Evolutionary conservation across 345 rosid species (phyloP), one percentile per base, ranked within the genome.

Genomic region (Camelina sativa): DNA sequence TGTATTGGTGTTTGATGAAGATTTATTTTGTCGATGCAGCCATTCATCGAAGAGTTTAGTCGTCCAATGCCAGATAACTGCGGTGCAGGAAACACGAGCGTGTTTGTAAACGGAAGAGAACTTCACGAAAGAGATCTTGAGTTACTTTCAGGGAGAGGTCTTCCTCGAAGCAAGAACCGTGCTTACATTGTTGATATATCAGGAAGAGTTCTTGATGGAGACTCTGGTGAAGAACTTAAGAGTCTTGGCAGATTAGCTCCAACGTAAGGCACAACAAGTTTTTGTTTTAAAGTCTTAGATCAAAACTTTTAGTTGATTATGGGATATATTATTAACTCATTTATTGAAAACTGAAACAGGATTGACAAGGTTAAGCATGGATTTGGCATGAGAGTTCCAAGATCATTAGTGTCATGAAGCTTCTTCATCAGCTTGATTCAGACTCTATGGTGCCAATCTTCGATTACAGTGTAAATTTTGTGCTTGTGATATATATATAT

Each of bases 211-310:
- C 68, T 84, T 35, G 96, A 89, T 66, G 93, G 89, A 60, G 91
- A 86, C 56, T 83, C 89, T 41, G 85, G 89, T 9, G 82, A 85
- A 80, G 87, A 82, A 72, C 86, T 91, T 3, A 79, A 89, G 32
- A 51, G 84, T 67, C 92, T 91, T 8, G 93, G 95, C 60, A 91
- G 82, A 75, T 87, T 91, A 54, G 97, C 97, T 67, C 97, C 97
- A 3, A 87, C 97, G 91, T 91, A 87, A 86, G 91, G 89, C 50
- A 20, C 50, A 54, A 15, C 5, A 58, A 54, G 3, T 43, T 16
- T 30, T 11, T 55, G 13, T 25, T 9, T 15, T 52, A 38, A 13
- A 61, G 38, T 43, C 60, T 48, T 35, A 11, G 15, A 64, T 53
- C 16, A 12, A 3, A 10, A 47, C 41, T 15, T 4, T 12, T 28